These are phyloP conservation scores for Aspergillus tamarii DNA, from an alignment of 2,329 filamentous ascomycete genomes.

Conservation along the genomic window DNA sequence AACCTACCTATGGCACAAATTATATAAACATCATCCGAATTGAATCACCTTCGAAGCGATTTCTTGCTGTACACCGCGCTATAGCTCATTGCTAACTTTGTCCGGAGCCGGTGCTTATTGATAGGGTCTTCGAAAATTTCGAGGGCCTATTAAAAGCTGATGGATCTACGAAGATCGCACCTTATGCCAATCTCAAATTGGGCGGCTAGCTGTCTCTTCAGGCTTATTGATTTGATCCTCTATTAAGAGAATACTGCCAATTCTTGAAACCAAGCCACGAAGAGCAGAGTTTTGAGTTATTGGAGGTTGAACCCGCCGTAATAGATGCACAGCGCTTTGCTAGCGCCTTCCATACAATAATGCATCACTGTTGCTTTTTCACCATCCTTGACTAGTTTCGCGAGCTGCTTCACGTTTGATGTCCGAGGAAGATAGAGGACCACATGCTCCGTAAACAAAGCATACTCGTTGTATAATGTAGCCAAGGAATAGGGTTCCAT, in stretches of 20 bases:
- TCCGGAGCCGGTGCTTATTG: not conserved
- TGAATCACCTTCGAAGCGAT: not conserved
- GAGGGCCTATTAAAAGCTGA: not conserved
- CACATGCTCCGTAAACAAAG: conserved; percentile 53
- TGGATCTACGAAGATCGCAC: not conserved
- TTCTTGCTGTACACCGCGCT: not conserved
- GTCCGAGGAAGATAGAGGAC: conserved; percentile 85
- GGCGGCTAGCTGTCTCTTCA: not conserved
- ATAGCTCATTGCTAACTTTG: not conserved
- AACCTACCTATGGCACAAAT: not conserved
- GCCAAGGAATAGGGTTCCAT: conserved; percentile 86
- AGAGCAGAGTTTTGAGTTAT: not conserved
- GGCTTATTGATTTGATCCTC: not conserved
- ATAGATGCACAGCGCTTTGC: conserved; percentile 71
- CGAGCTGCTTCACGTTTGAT: conserved; percentile 79
- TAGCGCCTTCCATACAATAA: conserved; percentile 88
- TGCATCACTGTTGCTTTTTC: conserved; percentile 75
- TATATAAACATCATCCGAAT: not conserved
- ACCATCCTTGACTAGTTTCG: conserved; percentile 52
- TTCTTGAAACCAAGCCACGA: not conserved
- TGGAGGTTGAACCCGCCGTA: conserved; percentile 53
- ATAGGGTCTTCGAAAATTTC: not conserved
- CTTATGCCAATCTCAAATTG: not conserved
- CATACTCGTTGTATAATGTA: conserved; percentile 66
- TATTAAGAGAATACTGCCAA: not conserved